phyloP scores from a whole-genome alignment of 352 stramenopile genomes.

The Pythium vanterpoolii region DNA sequence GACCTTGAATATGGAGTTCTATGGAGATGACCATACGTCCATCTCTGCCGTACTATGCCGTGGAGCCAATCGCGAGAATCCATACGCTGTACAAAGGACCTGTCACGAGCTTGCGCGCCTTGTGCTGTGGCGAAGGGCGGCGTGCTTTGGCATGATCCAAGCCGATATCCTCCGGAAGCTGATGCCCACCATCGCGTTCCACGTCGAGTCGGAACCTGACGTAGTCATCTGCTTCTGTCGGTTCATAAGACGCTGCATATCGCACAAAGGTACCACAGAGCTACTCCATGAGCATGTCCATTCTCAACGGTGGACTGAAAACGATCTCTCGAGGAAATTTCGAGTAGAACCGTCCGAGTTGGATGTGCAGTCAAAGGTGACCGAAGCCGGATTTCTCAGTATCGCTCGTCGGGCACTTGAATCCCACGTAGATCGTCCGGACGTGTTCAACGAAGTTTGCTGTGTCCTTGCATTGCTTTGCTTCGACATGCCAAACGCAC shows the following conservation, averaged over 20 bases:
- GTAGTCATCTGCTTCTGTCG: slow-evolving; percentile 41
- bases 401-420: slow-evolving; percentile 31
- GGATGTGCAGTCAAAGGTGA: slow-evolving; percentile 58
- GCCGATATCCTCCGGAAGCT: slow-evolving; percentile 35
- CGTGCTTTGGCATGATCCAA: slow-evolving; percentile 33
- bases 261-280: slow-evolving; percentile 34
- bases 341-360: slow-evolving; percentile 38
- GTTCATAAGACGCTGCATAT: slow-evolving; percentile 47
- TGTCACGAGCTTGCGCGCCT: slow-evolving; percentile 52
- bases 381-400: slow-evolving; percentile 33
- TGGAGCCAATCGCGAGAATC: slow-evolving; percentile 25
- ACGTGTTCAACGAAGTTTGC: slow-evolving; percentile 40
- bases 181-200: slow-evolving; percentile 20
- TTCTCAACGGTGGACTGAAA: neutral
- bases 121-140: slow-evolving; percentile 28
- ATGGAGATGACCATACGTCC: slow-evolving; percentile 32
- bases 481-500: slow-evolving; percentile 42
- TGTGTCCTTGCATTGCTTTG: slow-evolving; percentile 39
- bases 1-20: slow-evolving; percentile 54
- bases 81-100: slow-evolving; percentile 47
- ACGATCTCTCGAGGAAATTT: neutral
- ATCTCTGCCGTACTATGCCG: slow-evolving; percentile 37
- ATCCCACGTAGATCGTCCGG: slow-evolving; percentile 19
- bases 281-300: neutral
- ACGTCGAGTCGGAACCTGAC: slow-evolving; percentile 32